These are phyloP conservation scores for Fulvia fulva DNA, from an alignment of 2,329 filamentous ascomycete genomes.

Conservation along the genomic window DNA sequence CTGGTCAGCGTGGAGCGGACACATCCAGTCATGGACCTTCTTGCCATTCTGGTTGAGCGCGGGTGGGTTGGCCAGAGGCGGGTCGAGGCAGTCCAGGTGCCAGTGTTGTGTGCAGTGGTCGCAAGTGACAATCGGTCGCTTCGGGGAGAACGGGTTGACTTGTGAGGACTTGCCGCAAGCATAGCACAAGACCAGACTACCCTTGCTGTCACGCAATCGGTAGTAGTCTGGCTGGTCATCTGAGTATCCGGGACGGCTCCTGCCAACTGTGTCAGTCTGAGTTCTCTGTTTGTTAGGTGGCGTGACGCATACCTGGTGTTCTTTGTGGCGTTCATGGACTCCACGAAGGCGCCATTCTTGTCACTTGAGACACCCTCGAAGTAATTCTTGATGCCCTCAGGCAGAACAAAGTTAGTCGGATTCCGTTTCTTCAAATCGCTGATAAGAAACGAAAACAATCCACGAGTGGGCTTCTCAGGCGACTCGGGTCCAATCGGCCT, in stretches of 20 bases:
- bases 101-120: constrained; percentile 77
- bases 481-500: constrained; percentile 27
- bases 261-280: constrained; percentile 6
- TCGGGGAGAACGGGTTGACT: constrained; percentile 21
- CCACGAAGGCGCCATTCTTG: constrained; percentile 75
- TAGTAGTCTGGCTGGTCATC: constrained; percentile 43
- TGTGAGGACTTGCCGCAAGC: constrained; percentile 63
- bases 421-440: constrained; percentile 41
- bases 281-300: background rate
- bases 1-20: constrained; percentile 80
- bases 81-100: constrained; percentile 90
- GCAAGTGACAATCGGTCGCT: constrained; percentile 77
- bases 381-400: constrained; percentile 64
- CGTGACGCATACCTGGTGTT: constrained; percentile 50
- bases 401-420: constrained; percentile 51
- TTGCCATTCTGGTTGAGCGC: constrained; percentile 49
- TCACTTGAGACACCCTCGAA: constrained; percentile 78
- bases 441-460: constrained; percentile 63
- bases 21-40: constrained; percentile 73
- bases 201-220: constrained; percentile 60
- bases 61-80: constrained; percentile 75
- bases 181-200: constrained; percentile 72
- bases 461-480: constrained; percentile 38
- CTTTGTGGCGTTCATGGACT: constrained; percentile 51
- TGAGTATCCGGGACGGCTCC: constrained; percentile 33